Base-by-base conservation (phyloP, 2,329 filamentous ascomycete species). In the Endoconidiophora laricicola region DNA sequence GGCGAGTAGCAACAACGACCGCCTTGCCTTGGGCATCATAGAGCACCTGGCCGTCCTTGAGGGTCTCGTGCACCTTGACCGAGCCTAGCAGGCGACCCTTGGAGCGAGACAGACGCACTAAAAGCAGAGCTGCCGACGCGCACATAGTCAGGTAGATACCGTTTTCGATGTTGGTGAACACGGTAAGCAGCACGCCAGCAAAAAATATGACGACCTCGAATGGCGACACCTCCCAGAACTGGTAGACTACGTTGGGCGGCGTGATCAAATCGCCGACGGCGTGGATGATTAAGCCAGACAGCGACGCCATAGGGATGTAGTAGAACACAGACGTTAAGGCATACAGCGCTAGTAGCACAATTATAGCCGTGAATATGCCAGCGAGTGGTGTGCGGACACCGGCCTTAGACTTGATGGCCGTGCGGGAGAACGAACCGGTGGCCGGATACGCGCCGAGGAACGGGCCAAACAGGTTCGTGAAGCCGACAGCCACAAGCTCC, bases 351-450 rank as follows among this genome's bases (percentile, higher is more conserved):
- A 94, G 69, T 2, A 94, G 69, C 6, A 94, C 86, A 9, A 94
- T 76, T 18, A 86, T 54, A 1, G 82, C 86, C 9, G 86, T 94
- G 54, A 93, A 86, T 44, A 90, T 75, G 70, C 86, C 86, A 33
- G 84, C 86, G 50, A 93, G 78, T 1, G 86, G 87, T 3, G 86
- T 94, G 40, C 86, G 79, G 1, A 93, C 86, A 61, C 86, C 86
- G 48, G 86, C 85, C 66, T 94, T 94, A n/a, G 86, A 85, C 65
- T 93, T 93, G 69, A 94, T 93, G 46, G 86, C 87, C 20, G 86
- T 94, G 54, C 86, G 78, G 6, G 84, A 90, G 70, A 94, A 94
- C 2, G 86, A 93, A 4, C 86, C 87, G 9, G 86, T 94, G 0
- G 85, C 83, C 3, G 86, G 85, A 58, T 93, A 94, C 2, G 72